Conservation (phyloP, 225 moss, liverwort and hornwort genomes). For the Pleurozium schreberi region DNA sequence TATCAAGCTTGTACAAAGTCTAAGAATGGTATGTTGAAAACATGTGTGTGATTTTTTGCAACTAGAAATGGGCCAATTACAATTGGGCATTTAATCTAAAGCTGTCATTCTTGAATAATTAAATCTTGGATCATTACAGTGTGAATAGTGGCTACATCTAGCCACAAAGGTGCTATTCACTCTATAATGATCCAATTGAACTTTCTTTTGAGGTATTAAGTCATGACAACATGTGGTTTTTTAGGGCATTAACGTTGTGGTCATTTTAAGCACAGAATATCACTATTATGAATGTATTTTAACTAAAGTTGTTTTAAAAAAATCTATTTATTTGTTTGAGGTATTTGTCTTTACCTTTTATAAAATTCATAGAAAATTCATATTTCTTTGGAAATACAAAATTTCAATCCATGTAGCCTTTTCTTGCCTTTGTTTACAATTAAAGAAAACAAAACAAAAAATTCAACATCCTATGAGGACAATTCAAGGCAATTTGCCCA, state of each 20-base stretch:
- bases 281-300: not conserved
- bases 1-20: not conserved
- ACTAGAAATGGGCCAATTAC: accelerated
- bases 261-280: not conserved
- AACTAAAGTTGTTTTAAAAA: not conserved
- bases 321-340: not conserved
- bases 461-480: not conserved
- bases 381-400: not conserved
- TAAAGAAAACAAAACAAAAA: too few species aligned
- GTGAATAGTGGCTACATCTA: not conserved
- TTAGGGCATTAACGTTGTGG: not conserved
- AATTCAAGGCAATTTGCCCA: not conserved
- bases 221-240: not conserved
- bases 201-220: not conserved
- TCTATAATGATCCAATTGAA: too few species aligned
- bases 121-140: not conserved
- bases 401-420: not conserved
- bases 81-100: not conserved
- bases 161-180: too few species aligned
- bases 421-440: not conserved
- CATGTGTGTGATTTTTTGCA: not conserved
- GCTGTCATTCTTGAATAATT: not conserved
- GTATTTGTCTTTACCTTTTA: not conserved
- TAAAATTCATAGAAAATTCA: not conserved
- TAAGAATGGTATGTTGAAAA: accelerated